Base-by-base conservation (phyloP, 345 rosid genomes). In the Brassica nigra region DNA sequence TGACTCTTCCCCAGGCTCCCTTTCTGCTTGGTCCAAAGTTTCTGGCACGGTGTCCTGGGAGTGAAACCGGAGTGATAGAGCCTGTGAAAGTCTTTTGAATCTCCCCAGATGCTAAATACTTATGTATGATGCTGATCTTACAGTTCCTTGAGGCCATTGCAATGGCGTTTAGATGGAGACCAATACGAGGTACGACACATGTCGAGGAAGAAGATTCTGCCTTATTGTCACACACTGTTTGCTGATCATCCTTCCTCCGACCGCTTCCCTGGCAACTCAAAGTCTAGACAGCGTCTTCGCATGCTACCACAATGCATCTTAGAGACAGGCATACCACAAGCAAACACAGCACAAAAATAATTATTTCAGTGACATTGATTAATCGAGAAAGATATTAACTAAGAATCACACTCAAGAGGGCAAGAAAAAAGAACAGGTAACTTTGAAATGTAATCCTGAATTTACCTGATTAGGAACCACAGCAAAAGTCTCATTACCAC, bases 261-360 rank as follows among this genome's bases (percentile, higher is more conserved):
- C 78, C 84, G 79, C 70, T 85, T 85, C 78, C 88, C 90, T 33
- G 74, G 84, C 84, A 76, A 81, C 84, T 90, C 97, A 83, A 91
- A 95, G 87, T 95, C 97, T 23, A 95, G 83, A 86, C 98, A 95
- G 27, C 99, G 97, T 82, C 99, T 89, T 80, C 92, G 83, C 86
- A 92, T 81, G 44, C 55, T 70, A 77, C 99, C 94, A 74, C 94
- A 90, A 74, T 89, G 87, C 88, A 89, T 75, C 85, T 75, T 84
- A 66, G 89, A 83, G 80, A 82, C 76, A 66, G 85, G 76, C 97
- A n/a, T 94, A 58, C 47, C 65, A 82, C 64, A 77, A 36, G 73
- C 42, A 81, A 70, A 63, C 15, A 83, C 65, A 76, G 65, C 4
- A 63, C 27, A n/a, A 68, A 74, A 37, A 30, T 14, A 9, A 42